Evolutionary conservation across 164 flowering plant genomes (phyloP), one percentile per base, ranked within the genome.

Genomic region (Magnolia changhungtana): DNA sequence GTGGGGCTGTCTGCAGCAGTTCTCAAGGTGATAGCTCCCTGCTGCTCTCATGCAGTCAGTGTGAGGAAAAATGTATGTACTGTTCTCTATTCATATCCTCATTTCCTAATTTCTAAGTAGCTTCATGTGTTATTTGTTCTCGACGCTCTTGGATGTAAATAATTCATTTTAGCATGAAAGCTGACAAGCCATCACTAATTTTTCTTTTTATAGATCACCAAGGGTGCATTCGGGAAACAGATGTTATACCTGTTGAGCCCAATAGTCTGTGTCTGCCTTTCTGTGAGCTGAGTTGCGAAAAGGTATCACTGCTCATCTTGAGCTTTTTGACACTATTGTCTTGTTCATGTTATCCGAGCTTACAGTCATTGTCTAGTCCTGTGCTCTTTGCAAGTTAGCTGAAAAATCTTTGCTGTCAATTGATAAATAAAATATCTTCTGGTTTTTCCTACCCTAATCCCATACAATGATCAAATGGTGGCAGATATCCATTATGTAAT

Each of bases 1-100:
- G 99, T 85, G 90, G 89, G 21, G 83, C 83, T 50, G 81, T 80
- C 71, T 77, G 65, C 29, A 75, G 58, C 78, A 31, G 10, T 74
- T 61, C 77, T 77, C 69, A 81, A 31, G 86, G n/a, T 45, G 81
- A 83, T 75, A 80, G 78, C 66, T 64, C 20, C 74, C 72, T 73
- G 71, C 81, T 94, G 49, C 79, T 63, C 23, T 80, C 78, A 64
- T 96, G 99, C 84, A 76, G 72, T 79, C 81, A 90, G 76, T 96
- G 99, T 82, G 91, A 89, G 83, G 77, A 78, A 81, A 90, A 90
- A 89, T 90, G 96, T 92, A 86, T 37, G 58, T 78, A 31, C 49
- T 29, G 19, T 63, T 45, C 65, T 7, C 68, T 20, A 14, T 7
- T 65, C 21, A 1, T 21, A 37, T n/a, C 23, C 37, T 16, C 13